Percentiles rank a stretch among this genome's conserved stretches.
phyloP scores from a whole-genome alignment of 2,329 filamentous ascomycete genomes.

The Phyllosticta paracitricarpa region DNA sequence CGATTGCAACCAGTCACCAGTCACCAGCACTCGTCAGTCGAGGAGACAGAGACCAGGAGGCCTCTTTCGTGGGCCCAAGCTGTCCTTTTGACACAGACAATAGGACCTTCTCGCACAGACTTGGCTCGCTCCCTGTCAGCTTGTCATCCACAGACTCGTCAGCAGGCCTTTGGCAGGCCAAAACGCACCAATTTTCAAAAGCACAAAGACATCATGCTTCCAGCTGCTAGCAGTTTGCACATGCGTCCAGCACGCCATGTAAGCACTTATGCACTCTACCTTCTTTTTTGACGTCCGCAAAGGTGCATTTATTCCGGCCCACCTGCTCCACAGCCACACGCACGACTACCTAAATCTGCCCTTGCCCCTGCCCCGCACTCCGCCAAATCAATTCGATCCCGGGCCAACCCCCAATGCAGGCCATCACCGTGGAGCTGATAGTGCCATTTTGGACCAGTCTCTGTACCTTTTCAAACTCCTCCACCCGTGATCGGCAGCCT shows the following conservation, averaged over 20 bases:
- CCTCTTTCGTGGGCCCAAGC: not conserved
- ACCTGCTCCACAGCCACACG: not conserved
- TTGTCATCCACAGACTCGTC: not conserved
- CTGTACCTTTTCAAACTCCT: not conserved
- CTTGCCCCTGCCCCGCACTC: not conserved
- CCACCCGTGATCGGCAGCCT: not conserved
- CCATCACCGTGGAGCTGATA: not conserved
- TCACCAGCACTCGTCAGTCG: not conserved
- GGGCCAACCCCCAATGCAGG: not conserved
- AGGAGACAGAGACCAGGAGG: not conserved
- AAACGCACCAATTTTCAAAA: not conserved
- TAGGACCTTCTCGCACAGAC: not conserved
- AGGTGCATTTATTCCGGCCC: not conserved
- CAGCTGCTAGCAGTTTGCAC: not conserved
- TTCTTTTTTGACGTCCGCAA: not conserved
- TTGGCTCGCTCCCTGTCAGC: not conserved
- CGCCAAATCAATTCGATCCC: not conserved
- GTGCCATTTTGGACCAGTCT: not conserved
- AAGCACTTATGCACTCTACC: not conserved
- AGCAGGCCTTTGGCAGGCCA: not conserved
- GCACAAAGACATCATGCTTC: not conserved
- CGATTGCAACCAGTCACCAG: not conserved
- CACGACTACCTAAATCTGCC: not conserved
- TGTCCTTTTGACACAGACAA: not conserved
- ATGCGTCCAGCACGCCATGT: not conserved